These are phyloP conservation scores for Hymenoscyphus albidus DNA, from an alignment of 2,329 filamentous ascomycete species.

Conservation along the genomic window DNA sequence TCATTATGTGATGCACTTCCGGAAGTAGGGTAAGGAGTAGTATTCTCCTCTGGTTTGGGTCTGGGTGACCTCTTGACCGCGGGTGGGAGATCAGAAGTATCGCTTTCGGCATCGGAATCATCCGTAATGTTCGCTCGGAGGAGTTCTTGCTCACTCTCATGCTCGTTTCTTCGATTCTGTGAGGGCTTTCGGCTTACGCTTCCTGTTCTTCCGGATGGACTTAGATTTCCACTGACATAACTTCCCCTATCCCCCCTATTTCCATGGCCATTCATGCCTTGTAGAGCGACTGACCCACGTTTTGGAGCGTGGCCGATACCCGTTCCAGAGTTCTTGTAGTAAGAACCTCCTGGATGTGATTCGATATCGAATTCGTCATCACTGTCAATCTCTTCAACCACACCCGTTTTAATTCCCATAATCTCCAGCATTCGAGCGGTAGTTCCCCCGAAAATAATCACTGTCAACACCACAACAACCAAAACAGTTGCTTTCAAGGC, in stretches of 20 bases:
- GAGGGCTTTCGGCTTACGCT: conserved; percentile 54
- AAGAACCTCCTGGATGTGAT: conserved; percentile 40
- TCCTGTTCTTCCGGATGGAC: conserved; percentile 35
- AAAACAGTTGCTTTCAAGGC: conserved; percentile 92
- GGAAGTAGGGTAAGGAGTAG: conserved; percentile 32
- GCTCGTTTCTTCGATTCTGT: conserved; percentile 34
- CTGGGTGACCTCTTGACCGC: conserved; percentile 42
- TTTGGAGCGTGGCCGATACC: conserved; percentile 76
- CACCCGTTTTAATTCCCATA: conserved; percentile 89
- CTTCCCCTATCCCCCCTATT: conserved; percentile 30
- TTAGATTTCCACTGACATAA: conserved; percentile 38
- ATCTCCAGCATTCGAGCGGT: conserved; percentile 98
- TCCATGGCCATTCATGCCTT: conserved; percentile 50
- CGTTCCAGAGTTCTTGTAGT: conserved; percentile 71
- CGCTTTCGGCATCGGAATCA: conserved; percentile 57
- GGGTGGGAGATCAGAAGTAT: conserved; percentile 63
- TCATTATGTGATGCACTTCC: conserved; percentile 28
- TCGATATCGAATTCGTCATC: conserved; percentile 98
- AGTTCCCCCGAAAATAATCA: conserved; percentile 98
- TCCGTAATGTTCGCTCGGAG: conserved; percentile 51
- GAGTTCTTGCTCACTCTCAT: conserved; percentile 55
- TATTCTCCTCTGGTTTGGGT: conserved; percentile 11
- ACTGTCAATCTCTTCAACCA: conserved; percentile 94
- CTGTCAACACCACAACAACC: conserved; percentile 92
- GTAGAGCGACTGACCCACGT: conserved; percentile 44